phyloP scores from a whole-genome alignment of 805 yeast species.

The Wickerhamiella vanderwaltii region DNA sequence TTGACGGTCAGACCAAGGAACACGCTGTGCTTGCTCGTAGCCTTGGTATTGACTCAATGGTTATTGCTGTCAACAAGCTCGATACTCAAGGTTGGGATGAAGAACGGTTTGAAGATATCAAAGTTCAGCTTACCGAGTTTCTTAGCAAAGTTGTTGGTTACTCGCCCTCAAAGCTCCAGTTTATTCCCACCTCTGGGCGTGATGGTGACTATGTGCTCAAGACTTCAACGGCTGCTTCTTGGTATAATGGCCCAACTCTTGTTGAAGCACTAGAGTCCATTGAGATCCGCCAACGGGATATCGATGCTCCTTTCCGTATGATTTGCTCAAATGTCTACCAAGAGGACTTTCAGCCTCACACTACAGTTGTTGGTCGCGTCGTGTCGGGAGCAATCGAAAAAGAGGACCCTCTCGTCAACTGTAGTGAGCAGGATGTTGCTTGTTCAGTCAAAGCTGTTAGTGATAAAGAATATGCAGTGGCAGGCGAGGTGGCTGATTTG shows the following conservation, averaged over 20 bases:
- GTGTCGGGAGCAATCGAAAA: slow-evolving; percentile 56
- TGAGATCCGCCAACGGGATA: slow-evolving; percentile 19
- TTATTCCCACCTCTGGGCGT: slow-evolving; percentile 60
- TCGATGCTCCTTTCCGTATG: slow-evolving; percentile 34
- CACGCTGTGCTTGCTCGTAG: slow-evolving; percentile 58
- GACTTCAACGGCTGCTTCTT: slow-evolving; percentile 25
- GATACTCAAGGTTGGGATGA: slow-evolving; percentile 51
- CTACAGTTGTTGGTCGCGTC: slow-evolving; percentile 51
- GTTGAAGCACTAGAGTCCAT: slow-evolving; percentile 27
- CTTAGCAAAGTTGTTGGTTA: slow-evolving; percentile 44
- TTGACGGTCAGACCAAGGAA: slow-evolving; percentile 68
- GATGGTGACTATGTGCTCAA: slow-evolving; percentile 54
- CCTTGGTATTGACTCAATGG: slow-evolving; percentile 48
- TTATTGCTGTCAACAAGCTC: slow-evolving; percentile 60
- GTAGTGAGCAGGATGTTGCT: slow-evolving; percentile 37
- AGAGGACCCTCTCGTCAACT: slow-evolving; percentile 48
- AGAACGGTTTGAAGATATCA: slow-evolving; percentile 40
- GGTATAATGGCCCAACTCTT: slow-evolving; percentile 40
- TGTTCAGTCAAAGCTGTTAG: slow-evolving; percentile 19
- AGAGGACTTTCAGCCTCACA: slow-evolving; percentile 36
- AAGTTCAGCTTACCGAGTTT: slow-evolving; percentile 37
- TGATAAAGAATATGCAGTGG: slow-evolving; percentile 32
- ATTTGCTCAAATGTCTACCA: slow-evolving; percentile 52
- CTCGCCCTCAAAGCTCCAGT: slow-evolving; percentile 30
- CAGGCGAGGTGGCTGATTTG: slow-evolving; percentile 45